Conservation (phyloP, 148 eudicot genomes). For the Rhododendron ovatum region DNA sequence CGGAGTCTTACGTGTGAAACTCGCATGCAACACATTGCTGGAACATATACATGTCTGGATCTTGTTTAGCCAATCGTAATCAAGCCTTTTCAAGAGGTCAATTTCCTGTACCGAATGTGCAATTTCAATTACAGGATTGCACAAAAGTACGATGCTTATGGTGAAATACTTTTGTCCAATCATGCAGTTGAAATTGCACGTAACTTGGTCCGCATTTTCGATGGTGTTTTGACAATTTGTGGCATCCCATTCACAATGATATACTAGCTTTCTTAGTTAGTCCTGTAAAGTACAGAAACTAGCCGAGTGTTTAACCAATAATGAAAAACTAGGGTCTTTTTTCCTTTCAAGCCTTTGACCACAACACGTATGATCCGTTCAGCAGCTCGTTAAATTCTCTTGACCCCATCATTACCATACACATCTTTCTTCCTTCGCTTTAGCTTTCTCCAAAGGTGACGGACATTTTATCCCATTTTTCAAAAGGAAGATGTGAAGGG, state of each 20-base stretch:
- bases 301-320: conserved; percentile 7
- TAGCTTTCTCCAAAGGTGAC: conserved; percentile 8
- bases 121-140: too few species aligned
- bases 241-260: not conserved
- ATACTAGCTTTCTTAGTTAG: not conserved
- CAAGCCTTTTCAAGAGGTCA: too few species aligned
- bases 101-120: too few species aligned
- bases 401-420: not conserved
- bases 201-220: not conserved
- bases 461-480: not conserved
- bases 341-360: conserved; percentile 14
- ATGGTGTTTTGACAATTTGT: not conserved
- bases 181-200: not conserved
- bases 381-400: not conserved
- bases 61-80: too few species aligned
- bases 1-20: too few species aligned
- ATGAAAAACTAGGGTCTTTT: not conserved
- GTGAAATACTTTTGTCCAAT: not conserved
- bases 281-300: conserved; percentile 14
- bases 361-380: not conserved
- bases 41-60: too few species aligned
- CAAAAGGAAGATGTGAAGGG: not conserved
- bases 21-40: too few species aligned
- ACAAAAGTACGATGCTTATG: too few species aligned
- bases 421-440: not conserved